phyloP scores from a whole-genome alignment of 441 rosid genomes.

The Erodium chrysanthum region DNA sequence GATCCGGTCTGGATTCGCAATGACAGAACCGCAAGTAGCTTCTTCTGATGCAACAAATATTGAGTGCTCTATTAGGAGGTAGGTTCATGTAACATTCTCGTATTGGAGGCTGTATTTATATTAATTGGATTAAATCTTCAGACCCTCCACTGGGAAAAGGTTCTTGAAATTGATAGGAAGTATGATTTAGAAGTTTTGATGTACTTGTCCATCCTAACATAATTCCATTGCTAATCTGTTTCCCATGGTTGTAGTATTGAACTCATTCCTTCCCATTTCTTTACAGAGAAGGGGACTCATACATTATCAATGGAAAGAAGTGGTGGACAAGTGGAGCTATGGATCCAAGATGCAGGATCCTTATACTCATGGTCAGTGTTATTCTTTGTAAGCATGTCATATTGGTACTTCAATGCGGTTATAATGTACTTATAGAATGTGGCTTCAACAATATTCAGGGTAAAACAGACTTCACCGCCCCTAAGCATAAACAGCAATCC shows the following conservation, averaged over 20 bases:
- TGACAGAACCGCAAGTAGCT: conserved; percentile 99
- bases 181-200: background rate
- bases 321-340: conserved; percentile 99
- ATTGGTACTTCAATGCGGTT: background rate
- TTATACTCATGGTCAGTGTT: conserved; percentile 83
- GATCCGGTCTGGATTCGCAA: conserved; percentile 95
- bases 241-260: conserved; percentile 9
- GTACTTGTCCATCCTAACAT: background rate
- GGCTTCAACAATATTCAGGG: conserved; percentile 44
- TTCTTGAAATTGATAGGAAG: background rate
- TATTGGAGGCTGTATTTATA: background rate
- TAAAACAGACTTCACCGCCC: conserved; percentile 71
- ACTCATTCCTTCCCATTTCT: conserved; percentile 11
- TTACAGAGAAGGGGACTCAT: conserved; percentile 68
- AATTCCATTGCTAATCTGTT: background rate
- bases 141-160: background rate
- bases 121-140: background rate
- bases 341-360: conserved; percentile 95
- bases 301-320: conserved; percentile 76
- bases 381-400: conserved; percentile 9
- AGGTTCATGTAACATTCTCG: conserved; percentile 7
- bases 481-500: conserved; percentile 88
- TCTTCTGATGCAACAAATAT: conserved; percentile 97
- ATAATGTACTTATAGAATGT: conserved; percentile 5
- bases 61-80: conserved; percentile 91